A percentile compares a stretch with the other conserved stretches of the same genome.
phyloP scores from a whole-genome alignment of 164 flowering plant species.

The Chimonanthus praecox region DNA sequence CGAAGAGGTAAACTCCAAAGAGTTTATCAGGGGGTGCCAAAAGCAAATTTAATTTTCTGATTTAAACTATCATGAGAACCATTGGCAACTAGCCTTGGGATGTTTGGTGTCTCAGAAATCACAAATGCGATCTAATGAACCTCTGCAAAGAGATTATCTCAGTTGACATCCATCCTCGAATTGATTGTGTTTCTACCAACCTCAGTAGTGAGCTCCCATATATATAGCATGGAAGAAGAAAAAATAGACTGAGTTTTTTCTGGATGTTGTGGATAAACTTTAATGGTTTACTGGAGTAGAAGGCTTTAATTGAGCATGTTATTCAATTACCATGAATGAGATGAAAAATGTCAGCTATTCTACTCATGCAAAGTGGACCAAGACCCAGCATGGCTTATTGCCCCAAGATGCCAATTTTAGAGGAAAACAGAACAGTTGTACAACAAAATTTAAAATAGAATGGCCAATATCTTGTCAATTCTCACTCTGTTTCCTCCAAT shows the following conservation, averaged over 20 bases:
- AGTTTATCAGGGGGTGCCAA: too few species aligned
- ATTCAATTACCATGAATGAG: background rate
- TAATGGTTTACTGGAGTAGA: too few species aligned
- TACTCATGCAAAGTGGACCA: background rate
- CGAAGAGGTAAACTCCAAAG: too few species aligned
- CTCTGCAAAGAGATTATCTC: too few species aligned
- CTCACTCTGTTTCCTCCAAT: constrained; percentile 42
- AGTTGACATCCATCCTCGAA: too few species aligned
- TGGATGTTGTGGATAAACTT: background rate
- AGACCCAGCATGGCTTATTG: constrained; percentile 4
- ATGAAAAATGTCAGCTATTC: background rate
- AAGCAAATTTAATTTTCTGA: too few species aligned
- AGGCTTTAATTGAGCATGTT: background rate
- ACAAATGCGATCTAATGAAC: too few species aligned
- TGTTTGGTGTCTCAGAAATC: too few species aligned
- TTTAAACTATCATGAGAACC: too few species aligned
- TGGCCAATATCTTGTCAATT: background rate
- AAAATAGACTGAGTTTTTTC: background rate
- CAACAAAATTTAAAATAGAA: background rate
- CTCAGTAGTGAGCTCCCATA: background rate
- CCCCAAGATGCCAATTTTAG: background rate
- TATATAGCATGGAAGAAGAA: background rate
- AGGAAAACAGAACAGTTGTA: background rate
- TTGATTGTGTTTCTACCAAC: background rate
- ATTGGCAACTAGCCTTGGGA: too few species aligned